Evolutionary conservation across 2,329 filamentous ascomycete species (phyloP), one percentile per base, ranked within the genome.

Genomic region (Coccinonectria pachysandricola): DNA sequence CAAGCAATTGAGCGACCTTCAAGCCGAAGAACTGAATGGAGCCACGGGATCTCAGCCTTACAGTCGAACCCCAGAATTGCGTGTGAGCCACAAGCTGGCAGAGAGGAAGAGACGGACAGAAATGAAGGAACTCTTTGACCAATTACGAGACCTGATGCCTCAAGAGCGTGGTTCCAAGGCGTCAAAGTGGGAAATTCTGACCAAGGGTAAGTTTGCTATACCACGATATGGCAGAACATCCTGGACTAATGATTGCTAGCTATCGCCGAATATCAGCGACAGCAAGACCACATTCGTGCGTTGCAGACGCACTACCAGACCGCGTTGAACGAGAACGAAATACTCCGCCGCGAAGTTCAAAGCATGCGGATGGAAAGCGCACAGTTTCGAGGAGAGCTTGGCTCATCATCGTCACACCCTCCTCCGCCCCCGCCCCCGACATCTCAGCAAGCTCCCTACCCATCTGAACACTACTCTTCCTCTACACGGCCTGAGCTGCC

Each of bases 161-260:
- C 79, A 85, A 41, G 82, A 84, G 43, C 73, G 83, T 10, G 83
- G 83, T 2, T 79, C 79, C 13, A 92, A 91, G 51, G 83, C 83
- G 0, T 87, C 81, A 40, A 92, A 92, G 44, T 92, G 83, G 83
- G 83, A 92, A 44, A 86, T 88, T 24, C 51, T 92, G 10, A 86
- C 80, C 3, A 88, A 88, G 64, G 80, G 83, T 87, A 59, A 36
- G 67, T 50, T 5, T 8, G 16, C 16, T 12, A n/a, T n/a, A n/a
- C n/a, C n/a, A n/a, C n/a, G n/a, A n/a, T n/a, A n/a, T n/a, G n/a
- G n/a, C n/a, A n/a, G n/a, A n/a, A n/a, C n/a, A n/a, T n/a, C n/a
- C 7, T 8, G 5, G 8, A 28, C 43, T 46, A 33, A 41, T 28
- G 8, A 9, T 2, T 14, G n/a, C 17, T 35, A 76, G 73, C 73